phyloP scores from a whole-genome alignment of 108 stramenopile species.

The Craspedostauros australis region DNA sequence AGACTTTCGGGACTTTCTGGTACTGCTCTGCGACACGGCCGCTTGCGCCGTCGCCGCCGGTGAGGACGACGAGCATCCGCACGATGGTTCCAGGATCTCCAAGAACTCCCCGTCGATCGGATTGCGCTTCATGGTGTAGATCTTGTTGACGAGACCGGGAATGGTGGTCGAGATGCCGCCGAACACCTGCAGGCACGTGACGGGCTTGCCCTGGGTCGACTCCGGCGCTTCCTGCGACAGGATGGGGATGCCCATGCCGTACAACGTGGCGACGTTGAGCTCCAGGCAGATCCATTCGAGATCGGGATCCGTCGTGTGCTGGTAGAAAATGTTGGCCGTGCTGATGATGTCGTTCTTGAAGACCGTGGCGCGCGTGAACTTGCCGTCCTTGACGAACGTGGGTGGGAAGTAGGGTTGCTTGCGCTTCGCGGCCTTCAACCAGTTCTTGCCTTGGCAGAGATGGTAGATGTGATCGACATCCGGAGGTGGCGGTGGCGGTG shows the following conservation, averaged over 20 bases:
- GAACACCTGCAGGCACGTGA: constrained; percentile 24
- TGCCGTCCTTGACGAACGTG: constrained; percentile 35
- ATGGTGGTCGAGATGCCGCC: constrained; percentile 19
- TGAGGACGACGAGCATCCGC: too few species aligned
- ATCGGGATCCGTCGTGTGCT: constrained; percentile 7
- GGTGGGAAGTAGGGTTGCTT: constrained; percentile 37
- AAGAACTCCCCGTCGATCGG: background rate
- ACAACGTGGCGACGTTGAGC: constrained; percentile 16
- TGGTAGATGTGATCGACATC: constrained; percentile 29
- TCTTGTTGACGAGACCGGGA: constrained; percentile 10
- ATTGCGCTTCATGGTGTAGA: constrained; percentile 5
- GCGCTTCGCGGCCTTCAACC: constrained; percentile 17
- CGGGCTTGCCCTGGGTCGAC: constrained; percentile 8
- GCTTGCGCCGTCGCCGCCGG: background rate
- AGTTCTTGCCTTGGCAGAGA: constrained; percentile 27
- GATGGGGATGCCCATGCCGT: constrained; percentile 17
- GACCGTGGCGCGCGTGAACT: constrained; percentile 34
- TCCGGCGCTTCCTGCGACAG: constrained; percentile 13
- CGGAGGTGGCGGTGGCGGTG: constrained; percentile 18
- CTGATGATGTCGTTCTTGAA: constrained; percentile 22
- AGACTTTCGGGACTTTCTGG: background rate
- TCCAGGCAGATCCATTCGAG: constrained; percentile 34
- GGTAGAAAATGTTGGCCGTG: constrained; percentile 40
- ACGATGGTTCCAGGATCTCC: background rate
- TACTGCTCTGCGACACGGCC: too few species aligned